Percentiles rank a stretch among this genome's conserved stretches.
Conservation (phyloP, 78 protist genomes). For the Dictyostelium capitatum region DNA sequence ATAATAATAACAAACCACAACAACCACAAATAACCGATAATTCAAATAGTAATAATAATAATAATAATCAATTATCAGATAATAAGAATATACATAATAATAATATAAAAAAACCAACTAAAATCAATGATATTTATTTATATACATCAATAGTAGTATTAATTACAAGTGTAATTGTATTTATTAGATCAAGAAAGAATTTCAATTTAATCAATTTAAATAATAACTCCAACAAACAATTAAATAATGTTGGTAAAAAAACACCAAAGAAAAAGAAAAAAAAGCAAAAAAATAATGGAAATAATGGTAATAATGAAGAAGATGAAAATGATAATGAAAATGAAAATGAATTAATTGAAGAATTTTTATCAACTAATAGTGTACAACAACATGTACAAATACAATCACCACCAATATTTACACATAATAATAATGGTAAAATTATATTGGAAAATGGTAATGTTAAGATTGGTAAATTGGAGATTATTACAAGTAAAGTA, state of each 20-base stretch:
- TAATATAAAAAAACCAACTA: background rate
- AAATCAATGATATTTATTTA: slow-evolving; percentile 8
- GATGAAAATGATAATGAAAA: background rate
- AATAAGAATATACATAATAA: background rate
- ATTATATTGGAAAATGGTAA: slow-evolving; percentile 68
- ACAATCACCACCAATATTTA: background rate
- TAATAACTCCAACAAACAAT: background rate
- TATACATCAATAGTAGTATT: slow-evolving; percentile 17
- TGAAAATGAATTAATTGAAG: background rate
- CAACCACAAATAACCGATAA: background rate
- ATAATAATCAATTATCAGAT: background rate
- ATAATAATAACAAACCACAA: slow-evolving; percentile 3
- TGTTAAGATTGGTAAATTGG: slow-evolving; percentile 52
- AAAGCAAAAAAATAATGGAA: background rate
- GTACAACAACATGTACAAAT: background rate
- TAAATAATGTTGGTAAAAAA: background rate
- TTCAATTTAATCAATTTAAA: slow-evolving; percentile 12
- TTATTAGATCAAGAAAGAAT: slow-evolving; percentile 10
- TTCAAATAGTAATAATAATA: background rate
- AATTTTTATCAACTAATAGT: slow-evolving; percentile 3
- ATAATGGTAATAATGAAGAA: background rate
- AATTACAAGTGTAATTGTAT: slow-evolving; percentile 1
- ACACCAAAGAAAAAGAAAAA: slow-evolving; percentile 30
- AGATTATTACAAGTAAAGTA: slow-evolving; percentile 12
- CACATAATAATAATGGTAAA: slow-evolving; percentile 3